phyloP scores from a whole-genome alignment of 208 protist genomes.

The Leishmania tropica region DNA sequence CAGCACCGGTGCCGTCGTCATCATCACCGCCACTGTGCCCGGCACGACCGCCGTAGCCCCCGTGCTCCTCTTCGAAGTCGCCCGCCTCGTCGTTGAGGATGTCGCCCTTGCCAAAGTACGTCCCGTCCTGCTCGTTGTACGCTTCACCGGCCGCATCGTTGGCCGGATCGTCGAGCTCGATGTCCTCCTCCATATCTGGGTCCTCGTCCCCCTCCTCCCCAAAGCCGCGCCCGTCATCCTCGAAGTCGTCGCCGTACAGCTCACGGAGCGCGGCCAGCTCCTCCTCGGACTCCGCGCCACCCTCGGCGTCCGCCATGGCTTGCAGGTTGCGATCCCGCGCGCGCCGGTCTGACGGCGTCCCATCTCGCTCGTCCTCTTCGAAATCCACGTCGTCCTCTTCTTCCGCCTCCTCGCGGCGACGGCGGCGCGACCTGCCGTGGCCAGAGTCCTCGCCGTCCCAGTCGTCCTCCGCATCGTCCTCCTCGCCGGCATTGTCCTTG shows the following conservation, averaged over 20 bases:
- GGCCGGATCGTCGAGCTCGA: slow-evolving; percentile 61
- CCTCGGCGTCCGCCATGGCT: slow-evolving; percentile 48
- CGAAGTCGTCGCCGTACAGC: slow-evolving; percentile 91
- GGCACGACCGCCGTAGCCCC: slow-evolving; percentile 26
- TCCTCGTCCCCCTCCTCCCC: slow-evolving; percentile 57
- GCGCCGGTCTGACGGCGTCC: slow-evolving; percentile 5
- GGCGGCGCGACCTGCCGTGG: slow-evolving; percentile 30
- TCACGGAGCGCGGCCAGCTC: slow-evolving; percentile 81
- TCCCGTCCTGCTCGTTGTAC: slow-evolving; percentile 28
- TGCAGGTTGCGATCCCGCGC: slow-evolving; percentile 40
- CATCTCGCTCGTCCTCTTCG: slow-evolving; percentile 39
- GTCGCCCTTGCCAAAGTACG: slow-evolving; percentile 36
- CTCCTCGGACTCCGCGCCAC: slow-evolving; percentile 50
- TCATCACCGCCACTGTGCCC: slow-evolving; percentile 28
- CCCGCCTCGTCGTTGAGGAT: slow-evolving; percentile 48
- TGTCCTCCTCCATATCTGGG: slow-evolving; percentile 61
- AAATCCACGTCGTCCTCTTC: slow-evolving; percentile 17
- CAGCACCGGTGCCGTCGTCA: not conserved
- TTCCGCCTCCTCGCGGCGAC: slow-evolving; percentile 31
- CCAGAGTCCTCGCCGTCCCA: slow-evolving; percentile 42
- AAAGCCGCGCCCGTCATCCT: slow-evolving; percentile 60
- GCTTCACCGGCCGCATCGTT: slow-evolving; percentile 14
- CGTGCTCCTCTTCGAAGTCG: slow-evolving; percentile 55
- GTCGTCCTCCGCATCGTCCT: slow-evolving; percentile 46
- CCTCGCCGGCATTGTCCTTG: slow-evolving; percentile 43